Conservation (phyloP, 2,329 filamentous ascomycete species). For the Coniochaeta sp. region DNA sequence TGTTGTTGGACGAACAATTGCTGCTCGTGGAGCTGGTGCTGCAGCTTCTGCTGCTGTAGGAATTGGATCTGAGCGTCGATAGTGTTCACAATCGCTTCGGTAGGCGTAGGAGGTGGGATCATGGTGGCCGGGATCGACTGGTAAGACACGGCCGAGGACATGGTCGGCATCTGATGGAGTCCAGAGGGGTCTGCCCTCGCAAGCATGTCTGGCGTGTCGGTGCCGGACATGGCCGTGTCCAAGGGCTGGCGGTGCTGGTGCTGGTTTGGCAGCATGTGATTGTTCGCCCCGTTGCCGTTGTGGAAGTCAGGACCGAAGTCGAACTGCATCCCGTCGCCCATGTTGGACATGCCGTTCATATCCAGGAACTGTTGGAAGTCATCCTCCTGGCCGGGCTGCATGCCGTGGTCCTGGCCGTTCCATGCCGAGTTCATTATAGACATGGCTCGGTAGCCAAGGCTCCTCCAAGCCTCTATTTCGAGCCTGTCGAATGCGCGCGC, state of each 20-base stretch:
- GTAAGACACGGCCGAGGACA: slow-evolving; percentile 39
- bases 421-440: slow-evolving; percentile 1
- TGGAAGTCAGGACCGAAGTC: slow-evolving; percentile 54
- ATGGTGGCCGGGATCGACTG: slow-evolving; percentile 35
- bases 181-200: slow-evolving; percentile 25
- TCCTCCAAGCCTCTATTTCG: background rate
- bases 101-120: slow-evolving; percentile 37
- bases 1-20: slow-evolving; percentile 45
- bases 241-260: slow-evolving; percentile 33
- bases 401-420: slow-evolving; percentile 42
- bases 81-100: slow-evolving; percentile 45
- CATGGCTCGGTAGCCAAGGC: slow-evolving; percentile 1
- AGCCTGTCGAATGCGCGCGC: no score
- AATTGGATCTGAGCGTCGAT: slow-evolving; percentile 62
- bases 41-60: slow-evolving; percentile 55
- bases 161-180: slow-evolving; percentile 37
- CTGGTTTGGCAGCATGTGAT: slow-evolving; percentile 27
- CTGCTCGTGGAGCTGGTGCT: slow-evolving; percentile 54
- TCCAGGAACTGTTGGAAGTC: slow-evolving; percentile 60
- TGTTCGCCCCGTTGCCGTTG: slow-evolving; percentile 25
- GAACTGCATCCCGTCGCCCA: slow-evolving; percentile 50
- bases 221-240: slow-evolving; percentile 44
- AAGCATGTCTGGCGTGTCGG: slow-evolving; percentile 29
- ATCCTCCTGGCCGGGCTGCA: slow-evolving; percentile 46
- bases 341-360: slow-evolving; percentile 47